Percentiles rank a stretch among this genome's conserved stretches.
Evolutionary conservation across 2,329 filamentous ascomycete species (phyloP).

Genomic region (Colletotrichum eremochloae): DNA sequence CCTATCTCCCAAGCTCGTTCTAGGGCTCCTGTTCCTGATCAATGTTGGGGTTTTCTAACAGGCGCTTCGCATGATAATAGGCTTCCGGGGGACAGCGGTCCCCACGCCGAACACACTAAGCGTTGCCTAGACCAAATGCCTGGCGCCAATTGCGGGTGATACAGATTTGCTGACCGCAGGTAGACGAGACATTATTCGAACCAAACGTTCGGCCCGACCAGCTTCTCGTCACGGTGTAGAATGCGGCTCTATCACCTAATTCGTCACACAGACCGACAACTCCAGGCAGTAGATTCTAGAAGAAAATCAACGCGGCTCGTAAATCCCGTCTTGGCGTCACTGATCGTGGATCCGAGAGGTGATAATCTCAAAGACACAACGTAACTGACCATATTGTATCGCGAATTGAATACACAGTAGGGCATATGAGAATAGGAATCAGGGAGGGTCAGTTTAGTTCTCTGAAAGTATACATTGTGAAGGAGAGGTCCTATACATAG

Average conservation of each 20-base stretch:
- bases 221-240: background rate
- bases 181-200: background rate
- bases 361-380: background rate
- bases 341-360: background rate
- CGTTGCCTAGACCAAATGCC: background rate
- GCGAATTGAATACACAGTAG: too few species aligned
- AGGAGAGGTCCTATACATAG: too few species aligned
- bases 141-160: background rate
- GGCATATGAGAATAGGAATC: too few species aligned
- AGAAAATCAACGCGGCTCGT: background rate
- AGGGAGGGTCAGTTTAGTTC: too few species aligned
- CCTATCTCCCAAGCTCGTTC: background rate
- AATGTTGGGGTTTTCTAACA: background rate
- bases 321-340: background rate
- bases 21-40: background rate
- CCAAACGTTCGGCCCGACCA: background rate
- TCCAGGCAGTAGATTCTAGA: background rate
- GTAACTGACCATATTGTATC: background rate
- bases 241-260: background rate
- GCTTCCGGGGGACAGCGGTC: background rate
- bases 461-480: too few species aligned
- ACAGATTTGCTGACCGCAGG: background rate
- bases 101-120: background rate
- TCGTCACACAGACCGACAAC: background rate
- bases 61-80: background rate